A percentile compares a stretch with the other conserved stretches of the same genome.
phyloP scores from a whole-genome alignment of 208 protist genomes.

The Balamuthia mandrillaris region DNA sequence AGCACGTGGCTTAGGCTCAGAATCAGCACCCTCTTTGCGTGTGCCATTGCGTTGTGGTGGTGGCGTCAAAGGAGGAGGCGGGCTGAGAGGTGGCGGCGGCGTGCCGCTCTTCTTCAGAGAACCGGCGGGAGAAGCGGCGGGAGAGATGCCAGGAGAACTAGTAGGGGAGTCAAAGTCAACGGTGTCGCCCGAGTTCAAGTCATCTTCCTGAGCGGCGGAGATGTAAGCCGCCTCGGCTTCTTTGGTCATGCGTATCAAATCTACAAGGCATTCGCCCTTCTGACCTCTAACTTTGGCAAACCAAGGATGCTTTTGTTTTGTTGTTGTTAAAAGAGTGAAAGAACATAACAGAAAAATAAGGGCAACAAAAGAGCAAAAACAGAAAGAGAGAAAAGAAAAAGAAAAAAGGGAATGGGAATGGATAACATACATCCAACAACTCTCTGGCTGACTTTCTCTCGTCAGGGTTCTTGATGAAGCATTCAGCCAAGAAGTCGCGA shows the following conservation, averaged over 20 bases:
- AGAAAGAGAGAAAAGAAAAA: background rate
- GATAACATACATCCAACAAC: background rate
- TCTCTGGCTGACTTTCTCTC: conserved; percentile 22
- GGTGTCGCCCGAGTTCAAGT: too few species aligned
- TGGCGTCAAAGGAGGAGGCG: too few species aligned
- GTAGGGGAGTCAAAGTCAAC: too few species aligned
- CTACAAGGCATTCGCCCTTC: background rate
- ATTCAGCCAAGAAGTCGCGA: conserved; percentile 17
- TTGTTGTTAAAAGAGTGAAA: background rate
- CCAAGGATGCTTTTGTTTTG: background rate
- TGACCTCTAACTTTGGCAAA: background rate
- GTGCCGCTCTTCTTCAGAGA: too few species aligned
- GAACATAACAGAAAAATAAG: background rate
- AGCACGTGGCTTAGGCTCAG: too few species aligned
- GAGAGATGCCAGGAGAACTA: too few species aligned
- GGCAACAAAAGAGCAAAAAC: background rate
- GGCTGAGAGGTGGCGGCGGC: too few species aligned
- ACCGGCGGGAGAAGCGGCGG: too few species aligned
- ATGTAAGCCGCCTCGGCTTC: conserved; percentile 22
- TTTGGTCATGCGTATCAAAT: background rate
- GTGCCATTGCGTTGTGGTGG: too few species aligned
- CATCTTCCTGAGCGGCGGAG: background rate
- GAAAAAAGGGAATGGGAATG: background rate
- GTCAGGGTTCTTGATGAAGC: conserved; percentile 24
- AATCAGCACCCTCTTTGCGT: too few species aligned